Base-by-base conservation (phyloP, 371 early-diverging fungal species). In the Syncephalastrum monosporum region DNA sequence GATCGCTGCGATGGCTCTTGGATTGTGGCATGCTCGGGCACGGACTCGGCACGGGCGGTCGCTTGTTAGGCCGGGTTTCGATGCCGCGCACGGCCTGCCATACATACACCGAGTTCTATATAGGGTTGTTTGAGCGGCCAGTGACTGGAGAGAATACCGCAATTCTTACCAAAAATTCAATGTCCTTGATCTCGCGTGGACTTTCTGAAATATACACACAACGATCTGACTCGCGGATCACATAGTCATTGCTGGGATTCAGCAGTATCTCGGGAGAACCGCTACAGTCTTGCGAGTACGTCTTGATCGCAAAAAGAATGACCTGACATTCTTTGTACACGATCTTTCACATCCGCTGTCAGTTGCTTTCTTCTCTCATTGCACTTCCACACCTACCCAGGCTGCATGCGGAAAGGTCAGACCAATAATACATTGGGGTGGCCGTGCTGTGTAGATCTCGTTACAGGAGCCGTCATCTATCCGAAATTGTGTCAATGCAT, bases 291-390 rank as follows among this genome's bases (percentile, higher is more conserved):
- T 17, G 29, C 19, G 55, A 46, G 47, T 68, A 67, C 1, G 72
- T 65, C 25, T 83, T 82, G 14, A 88, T 72, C 23, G 83, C 90
- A 72, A 89, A 80, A 58, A 88, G 58, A 16, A 88, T 80, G 5
- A 83, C 81, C 67, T 91, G 91, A 50, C 86, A 89, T 63, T 91
- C 88, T 13, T 75, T 71, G 63, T 71, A 91, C 13, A 85, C 56
- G 55, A 82, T 76, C 72, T 80, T 46, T 10, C 19, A 16, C 16
- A 52, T 21, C 21, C 21, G 16, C 14, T 51, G 57, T 57, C 41
- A 47, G 27, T n/a, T 29, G 25, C 13, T 45, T 0, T 41, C 46
- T 27, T 12, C 10, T 12, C 6, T 50, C 43, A 4, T 19, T 42
- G 44, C 46, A 10, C 12, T 12, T 33, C 8, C 3, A 27, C 3